A percentile compares a stretch with the other conserved stretches of the same genome.
These are phyloP conservation scores for Colletotrichum cereale DNA, from an alignment of 2,329 filamentous ascomycete genomes.

Conservation along the genomic window DNA sequence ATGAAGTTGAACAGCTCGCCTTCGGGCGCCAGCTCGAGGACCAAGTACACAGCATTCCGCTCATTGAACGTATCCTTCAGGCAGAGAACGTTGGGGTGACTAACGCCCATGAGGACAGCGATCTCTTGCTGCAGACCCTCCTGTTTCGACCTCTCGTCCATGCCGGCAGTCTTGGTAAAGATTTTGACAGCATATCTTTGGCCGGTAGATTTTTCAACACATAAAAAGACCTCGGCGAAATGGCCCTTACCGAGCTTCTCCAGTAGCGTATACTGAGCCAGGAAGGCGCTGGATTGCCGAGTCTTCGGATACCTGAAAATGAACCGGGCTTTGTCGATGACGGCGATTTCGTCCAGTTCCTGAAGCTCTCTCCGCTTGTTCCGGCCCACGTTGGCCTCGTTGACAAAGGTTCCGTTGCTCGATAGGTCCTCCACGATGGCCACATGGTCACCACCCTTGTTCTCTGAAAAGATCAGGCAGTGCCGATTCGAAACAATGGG, in stretches of 20 bases:
- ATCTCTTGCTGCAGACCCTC: constrained; percentile 96
- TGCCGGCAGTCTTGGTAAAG: constrained; percentile 87
- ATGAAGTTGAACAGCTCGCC: constrained; percentile 98
- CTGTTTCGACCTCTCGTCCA: constrained; percentile 84
- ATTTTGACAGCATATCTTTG: constrained; percentile 92
- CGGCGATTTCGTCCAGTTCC: constrained; percentile 90
- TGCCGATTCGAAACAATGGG: constrained; percentile 90
- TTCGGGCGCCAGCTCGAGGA: constrained; percentile 90
- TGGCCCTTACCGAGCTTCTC: constrained; percentile 94
- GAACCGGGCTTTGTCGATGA: constrained; percentile 87
- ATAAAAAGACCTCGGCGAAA: constrained; percentile 93
- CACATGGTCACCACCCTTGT: constrained; percentile 68
- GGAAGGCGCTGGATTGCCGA: constrained; percentile 80
- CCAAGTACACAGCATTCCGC: constrained; percentile 87
- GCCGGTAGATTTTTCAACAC: constrained; percentile 86
- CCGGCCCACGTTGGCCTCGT: constrained; percentile 88
- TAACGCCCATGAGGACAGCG: constrained; percentile 96
- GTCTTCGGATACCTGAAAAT: constrained; percentile 90
- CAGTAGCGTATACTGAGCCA: constrained; percentile 86
- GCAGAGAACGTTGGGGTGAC: constrained; percentile 91
- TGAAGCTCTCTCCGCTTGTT: constrained; percentile 91
- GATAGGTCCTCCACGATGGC: constrained; percentile 94
- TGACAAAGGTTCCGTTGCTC: constrained; percentile 96
- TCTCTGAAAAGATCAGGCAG: constrained; percentile 75
- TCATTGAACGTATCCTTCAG: constrained; percentile 97